phyloP scores from a whole-genome alignment of 495 filamentous ascomycete species.

The Parathielavia appendiculata region DNA sequence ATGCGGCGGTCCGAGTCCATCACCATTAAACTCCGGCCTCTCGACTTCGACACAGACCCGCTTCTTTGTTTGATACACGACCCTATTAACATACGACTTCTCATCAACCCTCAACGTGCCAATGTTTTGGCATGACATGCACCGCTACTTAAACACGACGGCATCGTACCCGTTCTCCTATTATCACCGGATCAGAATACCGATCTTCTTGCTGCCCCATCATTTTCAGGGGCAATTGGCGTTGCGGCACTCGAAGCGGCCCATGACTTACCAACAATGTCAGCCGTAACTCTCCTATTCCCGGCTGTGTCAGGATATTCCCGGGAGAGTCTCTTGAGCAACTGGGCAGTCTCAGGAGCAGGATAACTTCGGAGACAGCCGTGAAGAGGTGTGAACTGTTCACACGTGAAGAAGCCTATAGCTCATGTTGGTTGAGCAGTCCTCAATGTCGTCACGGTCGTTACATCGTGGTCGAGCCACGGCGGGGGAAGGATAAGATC shows the following conservation, averaged over 20 bases:
- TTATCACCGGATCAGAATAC: slow-evolving; percentile 25
- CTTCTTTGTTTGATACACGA: slow-evolving; percentile 29
- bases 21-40: not conserved
- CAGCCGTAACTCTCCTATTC: too few relatives aligned
- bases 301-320: too few relatives aligned
- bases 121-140: slow-evolving; percentile 22
- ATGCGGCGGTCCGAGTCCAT: slow-evolving; percentile 17
- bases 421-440: slow-evolving; percentile 22
- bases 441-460: not conserved
- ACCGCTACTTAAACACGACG: slow-evolving; percentile 29
- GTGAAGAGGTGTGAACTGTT: too few relatives aligned
- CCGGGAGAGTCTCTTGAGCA: too few relatives aligned
- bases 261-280: slow-evolving; percentile 14
- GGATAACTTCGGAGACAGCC: too few relatives aligned
- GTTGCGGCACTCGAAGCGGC: slow-evolving; percentile 25
- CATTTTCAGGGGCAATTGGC: slow-evolving; percentile 13
- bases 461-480: not conserved
- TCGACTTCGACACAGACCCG: slow-evolving; percentile 26
- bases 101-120: slow-evolving; percentile 25
- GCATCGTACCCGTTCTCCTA: slow-evolving; percentile 28
- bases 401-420: too few relatives aligned
- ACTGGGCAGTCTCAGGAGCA: too few relatives aligned
- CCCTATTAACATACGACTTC: slow-evolving; percentile 29
- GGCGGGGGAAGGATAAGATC: not conserved
- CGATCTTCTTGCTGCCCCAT: slow-evolving; percentile 32